phyloP scores from a whole-genome alignment of 2,329 filamentous ascomycete species.

The Cordyceps tenuipes region DNA sequence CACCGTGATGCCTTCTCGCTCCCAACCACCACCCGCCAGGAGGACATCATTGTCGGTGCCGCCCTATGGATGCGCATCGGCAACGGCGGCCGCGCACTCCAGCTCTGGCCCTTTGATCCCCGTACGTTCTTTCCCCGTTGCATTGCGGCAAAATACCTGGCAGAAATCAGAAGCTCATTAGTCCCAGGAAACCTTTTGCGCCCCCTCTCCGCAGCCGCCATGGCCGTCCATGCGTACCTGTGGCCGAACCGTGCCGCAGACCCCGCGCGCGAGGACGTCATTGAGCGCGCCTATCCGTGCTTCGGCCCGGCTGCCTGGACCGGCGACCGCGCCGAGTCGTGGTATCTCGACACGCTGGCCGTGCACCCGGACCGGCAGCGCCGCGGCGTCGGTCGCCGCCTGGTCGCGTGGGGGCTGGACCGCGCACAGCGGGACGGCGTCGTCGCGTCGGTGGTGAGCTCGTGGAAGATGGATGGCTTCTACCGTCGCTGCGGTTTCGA shows the following conservation, averaged over 20 bases:
- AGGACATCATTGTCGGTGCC: slow-evolving; percentile 16
- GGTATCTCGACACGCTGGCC: slow-evolving; percentile 30
- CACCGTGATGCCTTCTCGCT: neutral
- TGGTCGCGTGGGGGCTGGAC: slow-evolving; percentile 34
- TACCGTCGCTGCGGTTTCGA: slow-evolving; percentile 19
- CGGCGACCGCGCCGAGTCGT: slow-evolving; percentile 24
- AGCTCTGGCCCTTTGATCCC: slow-evolving; percentile 15
- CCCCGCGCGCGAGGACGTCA: slow-evolving; percentile 14
- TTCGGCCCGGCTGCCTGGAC: slow-evolving; percentile 20
- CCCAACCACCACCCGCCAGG: slow-evolving; percentile 4
- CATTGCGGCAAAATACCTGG: no score
- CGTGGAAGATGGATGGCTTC: slow-evolving; percentile 31
- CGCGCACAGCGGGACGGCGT: slow-evolving; percentile 27
- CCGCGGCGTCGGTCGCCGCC: slow-evolving; percentile 25
- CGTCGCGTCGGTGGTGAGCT: slow-evolving; percentile 30
- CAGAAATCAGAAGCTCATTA: no score
- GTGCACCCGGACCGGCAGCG: slow-evolving; percentile 32
- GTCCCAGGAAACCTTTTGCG: slow-evolving; percentile 15
- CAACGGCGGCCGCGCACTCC: slow-evolving; percentile 13
- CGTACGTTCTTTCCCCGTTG: slow-evolving; percentile 11
- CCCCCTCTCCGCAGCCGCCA: slow-evolving; percentile 11
- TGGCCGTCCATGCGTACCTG: slow-evolving; percentile 11
- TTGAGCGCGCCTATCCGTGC: slow-evolving; percentile 17
- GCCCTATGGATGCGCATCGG: slow-evolving; percentile 20
- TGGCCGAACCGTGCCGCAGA: slow-evolving; percentile 19